Conservation (phyloP, 164 flowering plant species). For the Paratinospora sagittata region DNA sequence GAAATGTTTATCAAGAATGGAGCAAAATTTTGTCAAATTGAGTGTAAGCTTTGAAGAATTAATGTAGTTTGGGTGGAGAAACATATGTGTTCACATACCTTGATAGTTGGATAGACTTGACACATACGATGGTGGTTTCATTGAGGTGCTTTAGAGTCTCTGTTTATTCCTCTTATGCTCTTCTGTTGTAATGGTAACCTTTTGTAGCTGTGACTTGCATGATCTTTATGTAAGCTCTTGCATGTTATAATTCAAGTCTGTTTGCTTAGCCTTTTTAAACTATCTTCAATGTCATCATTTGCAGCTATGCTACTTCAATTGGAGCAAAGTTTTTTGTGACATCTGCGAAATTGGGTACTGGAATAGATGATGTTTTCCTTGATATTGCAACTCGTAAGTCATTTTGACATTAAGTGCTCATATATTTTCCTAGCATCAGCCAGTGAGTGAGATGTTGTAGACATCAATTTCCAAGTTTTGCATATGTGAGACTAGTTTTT, state of each 20-base stretch:
- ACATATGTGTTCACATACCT: neutral
- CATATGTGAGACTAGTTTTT: neutral
- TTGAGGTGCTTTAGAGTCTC: neutral
- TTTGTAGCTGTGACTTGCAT: neutral
- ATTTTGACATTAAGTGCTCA: neutral
- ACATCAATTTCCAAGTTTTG: neutral
- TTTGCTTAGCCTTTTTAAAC: neutral
- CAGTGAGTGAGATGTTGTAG: neutral
- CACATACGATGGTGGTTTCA: neutral
- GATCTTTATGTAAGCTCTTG: neutral
- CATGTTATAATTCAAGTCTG: neutral
- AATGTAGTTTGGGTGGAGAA: too few species aligned
- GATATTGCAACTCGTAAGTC: conserved; percentile 31
- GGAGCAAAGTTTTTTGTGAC: conserved; percentile 30
- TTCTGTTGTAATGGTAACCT: neutral
- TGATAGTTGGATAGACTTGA: neutral
- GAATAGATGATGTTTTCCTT: conserved; percentile 31
- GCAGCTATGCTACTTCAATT: conserved; percentile 28
- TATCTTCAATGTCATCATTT: conserved; percentile 1
- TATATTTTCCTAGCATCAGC: neutral
- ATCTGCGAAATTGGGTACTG: conserved; percentile 29
- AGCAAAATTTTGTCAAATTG: too few species aligned
- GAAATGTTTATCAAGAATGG: too few species aligned
- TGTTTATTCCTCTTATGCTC: neutral
- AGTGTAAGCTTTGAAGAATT: too few species aligned